Base-by-base conservation (phyloP, 192 early-diverging fungal species). In the Umbelopsis sp. region DNA sequence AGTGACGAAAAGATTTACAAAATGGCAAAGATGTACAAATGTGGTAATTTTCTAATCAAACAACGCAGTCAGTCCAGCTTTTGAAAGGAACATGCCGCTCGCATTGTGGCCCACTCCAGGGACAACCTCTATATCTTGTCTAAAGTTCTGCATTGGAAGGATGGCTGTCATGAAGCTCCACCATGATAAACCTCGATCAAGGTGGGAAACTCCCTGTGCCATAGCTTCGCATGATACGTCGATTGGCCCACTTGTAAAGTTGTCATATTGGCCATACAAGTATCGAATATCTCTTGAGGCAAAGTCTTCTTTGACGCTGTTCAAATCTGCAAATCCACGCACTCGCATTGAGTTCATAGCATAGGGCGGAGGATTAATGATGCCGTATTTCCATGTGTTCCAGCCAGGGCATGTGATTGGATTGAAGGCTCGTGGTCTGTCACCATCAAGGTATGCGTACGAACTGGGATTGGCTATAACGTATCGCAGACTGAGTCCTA, bases 141-240 rank as follows among this genome's bases (percentile, higher is more conserved):
- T 66, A 48, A 66, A 66, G 13, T 46, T 15, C 18, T 11, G 18
- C 18, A 22, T 23, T 11, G 65, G 45, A 4, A 25, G 46, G 20
- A 66, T 47, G 37, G 41, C 22, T 44, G 41, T 46, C 18, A 66
- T 46, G 25, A 46, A 66, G 11, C 46, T 66, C 65, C 65, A 66
- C 12, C 45, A 66, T 22, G 41, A 10, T 4, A 66, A 21, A 25
- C 65, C 65, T 13, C 65, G 65, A 23, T 66, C 65, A 3, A 66
- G 4, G 25, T 66, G 65, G 13, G 65, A 66, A 18, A 46, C 15
- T 20, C 65, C 65, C 47, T 66, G 65, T 22, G 65, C 65, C 45
- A 46, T 44, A 0, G 65, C 46, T 25, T 46, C 65, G 13, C 65
- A 66, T 8, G 37, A 18, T 18, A 22, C 22, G 20, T 66, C 65